These are phyloP conservation scores for Osmozyma mogii DNA, from an alignment of 805 yeast species.

Conservation along the genomic window DNA sequence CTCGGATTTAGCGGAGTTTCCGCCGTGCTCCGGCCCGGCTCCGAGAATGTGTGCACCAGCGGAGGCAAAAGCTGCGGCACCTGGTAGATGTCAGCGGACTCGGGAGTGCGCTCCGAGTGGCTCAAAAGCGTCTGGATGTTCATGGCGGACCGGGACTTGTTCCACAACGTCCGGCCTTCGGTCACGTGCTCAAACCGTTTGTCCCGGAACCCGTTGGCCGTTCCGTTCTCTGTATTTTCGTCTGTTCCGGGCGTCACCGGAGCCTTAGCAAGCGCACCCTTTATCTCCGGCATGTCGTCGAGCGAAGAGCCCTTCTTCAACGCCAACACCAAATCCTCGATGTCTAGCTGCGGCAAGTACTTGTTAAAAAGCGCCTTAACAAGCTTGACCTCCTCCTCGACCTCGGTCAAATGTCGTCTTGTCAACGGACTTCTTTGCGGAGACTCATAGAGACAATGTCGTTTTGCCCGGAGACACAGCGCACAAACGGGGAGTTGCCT, in stretches of 20 bases:
- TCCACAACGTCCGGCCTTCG: too few relatives aligned
- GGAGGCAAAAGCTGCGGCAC: conserved; percentile 11
- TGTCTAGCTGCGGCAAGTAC: conserved; percentile 7
- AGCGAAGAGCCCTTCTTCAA: conserved; percentile 8
- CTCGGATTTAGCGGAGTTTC: too few relatives aligned
- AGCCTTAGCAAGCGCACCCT: too few relatives aligned
- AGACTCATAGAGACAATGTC: conserved; percentile 11
- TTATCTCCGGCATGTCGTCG: conserved; percentile 4
- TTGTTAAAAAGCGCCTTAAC: conserved; percentile 4
- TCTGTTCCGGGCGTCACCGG: too few relatives aligned
- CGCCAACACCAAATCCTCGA: conserved; percentile 1
- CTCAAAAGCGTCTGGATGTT: too few relatives aligned
- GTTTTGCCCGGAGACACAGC: conserved; percentile 8
- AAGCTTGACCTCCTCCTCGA: conserved; percentile 10
- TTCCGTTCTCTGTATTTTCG: too few relatives aligned
- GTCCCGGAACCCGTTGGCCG: too few relatives aligned
- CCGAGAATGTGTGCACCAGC: conserved; percentile 2
- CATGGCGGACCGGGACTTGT: too few relatives aligned
- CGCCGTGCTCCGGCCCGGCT: too few relatives aligned
- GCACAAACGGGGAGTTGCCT: conserved; percentile 11
- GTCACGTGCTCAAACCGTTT: too few relatives aligned
- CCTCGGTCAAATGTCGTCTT: conserved; percentile 13
- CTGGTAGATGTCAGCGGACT: conserved; percentile 7
- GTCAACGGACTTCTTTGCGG: conserved; percentile 11
- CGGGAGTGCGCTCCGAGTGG: too few relatives aligned